Conservation (phyloP, 257 asterid species). For the Echium plantagineum region DNA sequence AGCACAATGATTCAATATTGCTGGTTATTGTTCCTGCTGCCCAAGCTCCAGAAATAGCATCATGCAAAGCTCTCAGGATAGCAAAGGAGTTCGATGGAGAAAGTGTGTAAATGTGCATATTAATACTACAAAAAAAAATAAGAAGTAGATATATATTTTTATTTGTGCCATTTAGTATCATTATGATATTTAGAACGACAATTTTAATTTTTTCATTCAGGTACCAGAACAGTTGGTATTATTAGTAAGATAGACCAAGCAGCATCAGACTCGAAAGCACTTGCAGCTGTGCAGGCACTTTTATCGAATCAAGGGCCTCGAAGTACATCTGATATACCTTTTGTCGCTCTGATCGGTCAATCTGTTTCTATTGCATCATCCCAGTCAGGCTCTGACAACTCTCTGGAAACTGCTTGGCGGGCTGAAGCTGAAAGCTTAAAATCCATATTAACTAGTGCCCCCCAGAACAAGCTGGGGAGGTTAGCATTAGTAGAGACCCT, state of each 20-base stretch:
- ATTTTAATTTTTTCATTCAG: conserved; percentile 23
- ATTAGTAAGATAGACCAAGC: conserved; percentile 92
- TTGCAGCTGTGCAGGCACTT: conserved; percentile 97
- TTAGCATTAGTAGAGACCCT: conserved; percentile 22
- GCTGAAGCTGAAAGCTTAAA: conserved; percentile 25
- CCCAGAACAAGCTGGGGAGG: conserved; percentile 27
- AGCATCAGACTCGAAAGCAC: conserved; percentile 73
- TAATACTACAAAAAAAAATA: neutral
- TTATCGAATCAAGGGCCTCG: conserved; percentile 87
- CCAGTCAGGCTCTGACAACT: conserved; percentile 22
- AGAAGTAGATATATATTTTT: neutral
- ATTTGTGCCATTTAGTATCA: neutral
- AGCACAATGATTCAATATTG: conserved; percentile 84
- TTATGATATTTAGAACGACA: neutral
- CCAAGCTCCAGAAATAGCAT: conserved; percentile 90
- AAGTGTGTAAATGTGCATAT: conserved; percentile 36
- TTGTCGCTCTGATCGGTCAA: conserved; percentile 92
- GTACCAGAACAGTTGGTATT: conserved; percentile 87
- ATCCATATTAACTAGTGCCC: conserved; percentile 21
- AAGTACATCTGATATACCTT: conserved; percentile 85
- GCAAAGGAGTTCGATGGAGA: conserved; percentile 97
- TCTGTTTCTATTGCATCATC: conserved; percentile 24
- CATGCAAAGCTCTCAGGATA: conserved; percentile 85
- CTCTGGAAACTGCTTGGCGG: conserved; percentile 23
- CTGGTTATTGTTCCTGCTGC: conserved; percentile 84